Base-by-base conservation (phyloP, 2,329 filamentous ascomycete genomes). In the Pseudogymnoascus sp. region DNA sequence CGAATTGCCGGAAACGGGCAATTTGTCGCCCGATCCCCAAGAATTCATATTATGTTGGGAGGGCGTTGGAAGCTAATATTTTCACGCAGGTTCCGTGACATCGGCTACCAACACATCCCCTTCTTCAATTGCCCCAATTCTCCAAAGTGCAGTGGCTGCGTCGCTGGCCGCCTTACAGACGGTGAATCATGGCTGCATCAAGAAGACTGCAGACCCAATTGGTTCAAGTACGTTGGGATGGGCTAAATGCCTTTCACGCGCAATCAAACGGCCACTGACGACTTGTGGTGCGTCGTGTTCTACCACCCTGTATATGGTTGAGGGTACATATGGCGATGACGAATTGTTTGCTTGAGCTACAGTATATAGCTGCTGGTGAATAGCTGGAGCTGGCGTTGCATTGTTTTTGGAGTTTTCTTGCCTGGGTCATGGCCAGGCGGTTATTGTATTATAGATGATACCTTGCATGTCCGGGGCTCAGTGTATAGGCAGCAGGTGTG, bases 61-160 rank as follows among this genome's bases (percentile, higher is more conserved):
- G 17, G 26, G 9, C 9, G 3, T 33, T 33, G 24, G 5, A 60
- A 57, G 59, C 37, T 60, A 26, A 31, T 35, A 59, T 26, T 11
- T 15, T 40, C 29, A 24, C 33, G 13, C 33, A 96, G 92, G 92
- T 99, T 99, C 87, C 92, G 93, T 60, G 94, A 99, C 73, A 97
- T 99, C 67, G 94, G 94, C 62, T 99, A 99, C 77, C 92, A 97
- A 71, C 94, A 99, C 69, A 92, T 97, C 60, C 94, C 94, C 50
- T 99, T 96, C 78, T 96, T 96, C 81, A 99, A 99, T 78, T 99
- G 94, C 73, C 94, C 94, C 65, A 97, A 96, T 76, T 96, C 89
- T 60, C 89, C 90, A 58, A 97, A 97, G 75, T 97, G 93, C 74
- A 87, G 83, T 67, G 90, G 90, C 66, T 97, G 93, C 73, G 82